Evolutionary conservation across 495 filamentous ascomycete species (phyloP).

Genomic region (Neurospora cerealis): DNA sequence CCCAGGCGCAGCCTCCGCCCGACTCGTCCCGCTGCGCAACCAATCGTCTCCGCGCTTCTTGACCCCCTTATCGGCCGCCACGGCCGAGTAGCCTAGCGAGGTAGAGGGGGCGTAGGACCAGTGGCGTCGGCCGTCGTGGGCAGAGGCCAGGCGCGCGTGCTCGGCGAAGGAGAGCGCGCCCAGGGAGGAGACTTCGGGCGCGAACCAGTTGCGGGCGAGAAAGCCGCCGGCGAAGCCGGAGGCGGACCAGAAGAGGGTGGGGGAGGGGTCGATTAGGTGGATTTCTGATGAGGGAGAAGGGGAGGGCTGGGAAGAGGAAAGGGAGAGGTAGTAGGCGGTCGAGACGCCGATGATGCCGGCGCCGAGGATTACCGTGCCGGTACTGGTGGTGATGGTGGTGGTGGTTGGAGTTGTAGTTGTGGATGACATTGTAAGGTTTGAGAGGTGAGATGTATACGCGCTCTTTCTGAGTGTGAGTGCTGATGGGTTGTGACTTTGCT

Average conservation of each 20-base stretch:
- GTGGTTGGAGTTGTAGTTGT: too few species aligned
- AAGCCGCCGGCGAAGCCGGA: slow-evolving; percentile 70
- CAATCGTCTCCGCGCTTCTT: slow-evolving; percentile 46
- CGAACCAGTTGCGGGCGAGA: slow-evolving; percentile 65
- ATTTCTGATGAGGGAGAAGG: slow-evolving; percentile 45
- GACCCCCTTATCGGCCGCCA: slow-evolving; percentile 14
- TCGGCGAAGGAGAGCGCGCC: slow-evolving; percentile 60
- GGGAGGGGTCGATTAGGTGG: slow-evolving; percentile 58
- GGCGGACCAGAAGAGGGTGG: slow-evolving; percentile 57
- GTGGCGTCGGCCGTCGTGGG: slow-evolving; percentile 45
- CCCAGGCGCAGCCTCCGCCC: slow-evolving; percentile 47
- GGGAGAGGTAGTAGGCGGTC: slow-evolving; percentile 66
- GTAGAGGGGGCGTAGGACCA: slow-evolving; percentile 64
- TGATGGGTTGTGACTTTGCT: background rate
- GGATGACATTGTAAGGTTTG: background rate
- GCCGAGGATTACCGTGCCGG: slow-evolving; percentile 60
- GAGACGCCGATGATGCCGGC: slow-evolving; percentile 70
- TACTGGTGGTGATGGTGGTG: slow-evolving; percentile 1
- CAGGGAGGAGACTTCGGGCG: slow-evolving; percentile 39
- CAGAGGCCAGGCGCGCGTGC: slow-evolving; percentile 52
- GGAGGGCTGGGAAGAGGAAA: slow-evolving; percentile 38
- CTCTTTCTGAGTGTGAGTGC: background rate
- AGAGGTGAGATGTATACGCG: background rate
- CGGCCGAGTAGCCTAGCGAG: slow-evolving; percentile 42
- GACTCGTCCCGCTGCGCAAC: slow-evolving; percentile 51